These are phyloP conservation scores for Paramecium caudatum DNA, from an alignment of 73 alveolate species.

Conservation along the genomic window DNA sequence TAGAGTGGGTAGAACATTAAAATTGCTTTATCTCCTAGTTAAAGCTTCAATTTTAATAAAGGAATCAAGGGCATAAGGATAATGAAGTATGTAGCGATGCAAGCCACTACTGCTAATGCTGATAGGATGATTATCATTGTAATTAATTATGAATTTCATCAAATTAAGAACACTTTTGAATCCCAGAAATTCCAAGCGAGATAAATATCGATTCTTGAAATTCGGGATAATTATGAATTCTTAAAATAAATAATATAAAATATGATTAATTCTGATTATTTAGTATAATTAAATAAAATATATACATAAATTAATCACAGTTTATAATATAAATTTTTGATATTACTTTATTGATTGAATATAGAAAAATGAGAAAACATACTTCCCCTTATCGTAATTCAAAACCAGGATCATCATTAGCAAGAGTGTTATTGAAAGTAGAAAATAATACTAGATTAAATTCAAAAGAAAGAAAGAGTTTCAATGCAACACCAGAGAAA, in stretches of 20 bases:
- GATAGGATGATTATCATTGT: no score
- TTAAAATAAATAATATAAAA: no score
- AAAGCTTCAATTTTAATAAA: neutral
- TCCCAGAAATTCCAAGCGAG: no score
- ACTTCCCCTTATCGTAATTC: conserved; percentile 30
- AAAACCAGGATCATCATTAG: conserved; percentile 51
- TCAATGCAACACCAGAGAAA: neutral
- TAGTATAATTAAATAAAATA: no score
- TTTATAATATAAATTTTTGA: no score
- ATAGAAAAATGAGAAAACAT: neutral
- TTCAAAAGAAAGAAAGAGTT: conserved; percentile 1
- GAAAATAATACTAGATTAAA: neutral
- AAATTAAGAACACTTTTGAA: no score
- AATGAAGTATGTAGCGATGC: neutral
- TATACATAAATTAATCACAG: no score
- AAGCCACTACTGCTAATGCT: no score
- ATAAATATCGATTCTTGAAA: no score
- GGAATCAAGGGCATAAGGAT: conserved; percentile 15
- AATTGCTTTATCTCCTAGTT: conserved; percentile 27
- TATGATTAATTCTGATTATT: no score
- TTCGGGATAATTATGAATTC: no score
- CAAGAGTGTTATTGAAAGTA: conserved; percentile 4
- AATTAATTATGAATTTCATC: no score
- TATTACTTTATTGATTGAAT: neutral
- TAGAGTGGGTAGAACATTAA: conserved; percentile 1